phyloP scores from a whole-genome alignment of 345 rosid genomes.

The Syzygium grande region DNA sequence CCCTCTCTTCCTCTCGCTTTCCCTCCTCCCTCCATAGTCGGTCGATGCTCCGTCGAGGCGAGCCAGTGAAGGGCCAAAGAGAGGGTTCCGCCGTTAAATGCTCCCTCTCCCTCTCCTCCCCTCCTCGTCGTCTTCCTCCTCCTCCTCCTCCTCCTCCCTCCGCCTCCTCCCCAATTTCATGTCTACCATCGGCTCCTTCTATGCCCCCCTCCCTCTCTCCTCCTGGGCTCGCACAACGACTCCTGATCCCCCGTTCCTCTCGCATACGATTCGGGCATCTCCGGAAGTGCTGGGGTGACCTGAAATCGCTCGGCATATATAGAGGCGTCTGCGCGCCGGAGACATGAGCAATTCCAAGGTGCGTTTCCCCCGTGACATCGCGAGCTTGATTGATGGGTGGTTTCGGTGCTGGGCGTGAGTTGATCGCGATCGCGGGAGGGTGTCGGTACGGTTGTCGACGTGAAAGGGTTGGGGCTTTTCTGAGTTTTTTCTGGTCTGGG shows the following conservation, averaged over 20 bases:
- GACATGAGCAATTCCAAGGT: conserved; percentile 81
- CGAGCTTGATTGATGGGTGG: background rate
- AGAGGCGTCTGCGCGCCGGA: background rate
- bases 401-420: background rate
- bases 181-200: conserved; percentile 50
- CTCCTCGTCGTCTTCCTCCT: background rate
- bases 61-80: conserved; percentile 22
- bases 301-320: background rate
- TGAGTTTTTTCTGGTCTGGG: background rate
- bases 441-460: background rate
- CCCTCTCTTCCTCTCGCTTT: background rate
- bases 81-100: conserved; percentile 37
- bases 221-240: conserved; percentile 38
- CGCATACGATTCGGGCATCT: conserved; percentile 1
- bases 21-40: background rate
- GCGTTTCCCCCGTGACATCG: background rate
- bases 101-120: conserved; percentile 45
- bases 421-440: background rate
- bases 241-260: conserved; percentile 29
- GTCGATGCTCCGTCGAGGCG: conserved; percentile 42
- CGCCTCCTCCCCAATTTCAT: conserved; percentile 39
- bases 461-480: background rate
- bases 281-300: background rate
- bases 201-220: conserved; percentile 15
- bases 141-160: background rate